phyloP scores from a whole-genome alignment of 169 alveolate genomes.

The Cryptosporidium andersoni region DNA sequence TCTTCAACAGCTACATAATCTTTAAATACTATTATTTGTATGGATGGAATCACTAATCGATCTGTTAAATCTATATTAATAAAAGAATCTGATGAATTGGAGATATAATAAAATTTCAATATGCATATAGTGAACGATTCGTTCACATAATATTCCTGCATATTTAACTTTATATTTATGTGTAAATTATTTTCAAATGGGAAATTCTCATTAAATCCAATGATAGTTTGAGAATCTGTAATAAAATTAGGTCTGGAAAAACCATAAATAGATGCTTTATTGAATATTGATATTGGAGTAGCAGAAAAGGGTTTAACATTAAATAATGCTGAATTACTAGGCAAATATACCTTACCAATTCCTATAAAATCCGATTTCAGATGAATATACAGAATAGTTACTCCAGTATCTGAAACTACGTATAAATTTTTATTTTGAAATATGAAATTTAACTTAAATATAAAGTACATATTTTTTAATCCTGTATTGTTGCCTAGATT shows the following conservation, averaged over 20 bases:
- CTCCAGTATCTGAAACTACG: constrained; percentile 3
- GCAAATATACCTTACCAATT: constrained; percentile 19
- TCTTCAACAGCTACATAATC: constrained; percentile 32
- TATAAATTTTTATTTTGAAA: constrained; percentile 17
- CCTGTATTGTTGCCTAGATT: background rate
- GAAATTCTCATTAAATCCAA: constrained; percentile 15
- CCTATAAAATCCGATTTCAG: constrained; percentile 20
- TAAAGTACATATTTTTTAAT: constrained; percentile 27
- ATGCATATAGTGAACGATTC: too few relatives aligned
- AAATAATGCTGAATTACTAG: constrained; percentile 6
- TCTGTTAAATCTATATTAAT: constrained; percentile 10
- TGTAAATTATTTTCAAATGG: constrained; percentile 13
- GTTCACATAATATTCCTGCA: background rate
- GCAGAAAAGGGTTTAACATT: constrained; percentile 6
- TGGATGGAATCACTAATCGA: background rate
- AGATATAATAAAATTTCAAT: background rate
- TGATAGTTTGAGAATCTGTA: background rate
- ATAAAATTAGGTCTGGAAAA: background rate
- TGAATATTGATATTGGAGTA: constrained; percentile 1
- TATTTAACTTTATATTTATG: constrained; percentile 1
- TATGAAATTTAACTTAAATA: constrained; percentile 13
- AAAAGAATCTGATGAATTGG: background rate
- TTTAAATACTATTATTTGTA: constrained; percentile 29
- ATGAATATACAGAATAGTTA: constrained; percentile 6
- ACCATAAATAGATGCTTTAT: background rate